These are phyloP conservation scores for Mycena alexandri DNA, from an alignment of 768 basidiomycete genomes.

Conservation along the genomic window DNA sequence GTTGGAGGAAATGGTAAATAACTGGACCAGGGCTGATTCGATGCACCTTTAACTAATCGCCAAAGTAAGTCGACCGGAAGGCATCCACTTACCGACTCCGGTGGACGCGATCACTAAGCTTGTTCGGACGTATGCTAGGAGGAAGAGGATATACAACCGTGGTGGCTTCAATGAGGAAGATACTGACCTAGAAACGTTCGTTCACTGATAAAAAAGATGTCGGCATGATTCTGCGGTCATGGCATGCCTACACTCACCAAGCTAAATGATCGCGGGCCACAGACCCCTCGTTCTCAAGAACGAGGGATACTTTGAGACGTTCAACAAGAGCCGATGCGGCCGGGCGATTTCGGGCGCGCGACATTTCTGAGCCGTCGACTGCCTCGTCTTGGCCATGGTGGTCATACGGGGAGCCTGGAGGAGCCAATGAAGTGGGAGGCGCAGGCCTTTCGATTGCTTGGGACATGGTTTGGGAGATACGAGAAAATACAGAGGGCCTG, in stretches of 20 bases:
- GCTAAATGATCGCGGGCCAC: conserved; percentile 63
- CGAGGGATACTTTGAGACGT: conserved; percentile 38
- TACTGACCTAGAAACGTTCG: conserved; percentile 51
- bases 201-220: conserved; percentile 39
- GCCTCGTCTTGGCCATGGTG: background rate
- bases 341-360: background rate
- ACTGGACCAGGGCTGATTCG: conserved; percentile 55
- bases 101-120: conserved; percentile 57
- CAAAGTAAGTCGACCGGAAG: background rate
- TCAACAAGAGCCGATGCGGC: background rate
- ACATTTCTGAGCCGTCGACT: background rate
- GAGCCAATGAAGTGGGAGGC: conserved; percentile 7
- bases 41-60: background rate
- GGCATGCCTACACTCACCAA: conserved; percentile 13
- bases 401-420: conserved; percentile 19
- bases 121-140: conserved; percentile 46
- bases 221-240: too few species aligned
- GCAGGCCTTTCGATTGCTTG: conserved; percentile 10
- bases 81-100: conserved; percentile 54
- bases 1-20: conserved; percentile 53
- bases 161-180: too few species aligned
- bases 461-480: conserved; percentile 33
- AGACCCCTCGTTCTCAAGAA: conserved; percentile 57
- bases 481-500: conserved; percentile 19
- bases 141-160: too few species aligned